Evolutionary conservation across 352 stramenopile genomes (phyloP), one percentile per base, ranked within the genome.

Genomic region (Aphanomyces invadans): DNA sequence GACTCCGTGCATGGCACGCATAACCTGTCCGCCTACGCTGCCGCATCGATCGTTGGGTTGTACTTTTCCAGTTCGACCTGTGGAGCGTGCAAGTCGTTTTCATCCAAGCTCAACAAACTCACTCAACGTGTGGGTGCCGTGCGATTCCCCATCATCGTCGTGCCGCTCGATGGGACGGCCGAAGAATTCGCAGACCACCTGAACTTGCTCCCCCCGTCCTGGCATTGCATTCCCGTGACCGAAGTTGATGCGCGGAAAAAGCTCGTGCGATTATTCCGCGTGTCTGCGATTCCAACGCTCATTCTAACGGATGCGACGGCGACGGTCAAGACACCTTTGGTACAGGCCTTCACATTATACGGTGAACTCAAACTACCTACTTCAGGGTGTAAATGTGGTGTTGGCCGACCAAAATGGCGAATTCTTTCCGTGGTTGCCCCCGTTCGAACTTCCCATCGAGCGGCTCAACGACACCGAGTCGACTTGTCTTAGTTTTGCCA

Each of bases 1-100:
- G 86, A 95, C 70, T 85, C 83, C 21, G 51, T 92, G 12, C 86
- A 93, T 62, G 82, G 83, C 12, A 90, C 60, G 31, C 79, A 88
- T 46, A 79, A 65, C 4, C 70, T 95, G 33, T 70, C 80, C 21
- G 68, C 69, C 0, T 76, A 92, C 32, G 64, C 81, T 26, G 42
- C 74, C 3, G 71, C 83, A 25, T 71, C 83, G 28, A 77, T 93
- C 4, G 75, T 93, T 36, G 82, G 80, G 11, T 82, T 95, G 28
- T 91, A 90, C 68, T 93, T 95, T 64, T 73, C 79, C 1, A 71
- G 76, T 38, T 74, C 73, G 0, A 80, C 72, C 23, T 86, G 74
- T 51, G 52, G 57, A 10, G 65, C 70, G 17, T 92, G 84, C 56
- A 76, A 74, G 48, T 73, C 75, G 33, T 76, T 92, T 36, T 81